Percentiles rank a stretch among this genome's conserved stretches.
These are phyloP conservation scores for Lomentospora prolificans DNA, from an alignment of 2,329 filamentous ascomycete genomes.

Conservation along the genomic window DNA sequence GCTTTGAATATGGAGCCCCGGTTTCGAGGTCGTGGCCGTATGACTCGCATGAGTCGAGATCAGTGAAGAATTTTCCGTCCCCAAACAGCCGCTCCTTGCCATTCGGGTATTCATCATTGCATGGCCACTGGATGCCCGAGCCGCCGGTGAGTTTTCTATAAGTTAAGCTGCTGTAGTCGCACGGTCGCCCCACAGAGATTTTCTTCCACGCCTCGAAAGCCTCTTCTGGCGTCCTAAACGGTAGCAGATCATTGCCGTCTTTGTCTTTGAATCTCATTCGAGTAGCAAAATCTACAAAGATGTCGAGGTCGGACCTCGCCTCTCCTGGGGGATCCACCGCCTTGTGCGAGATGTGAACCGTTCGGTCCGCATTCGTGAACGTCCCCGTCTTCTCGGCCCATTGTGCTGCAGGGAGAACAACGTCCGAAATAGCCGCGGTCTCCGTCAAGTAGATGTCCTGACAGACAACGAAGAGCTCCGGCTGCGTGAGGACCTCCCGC, in stretches of 20 bases:
- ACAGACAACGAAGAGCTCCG: conserved; percentile 22
- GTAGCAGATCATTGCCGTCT: conserved; percentile 20
- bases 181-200: conserved; percentile 22
- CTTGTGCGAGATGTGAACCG: conserved; percentile 25
- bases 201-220: conserved; percentile 26
- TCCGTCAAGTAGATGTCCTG: conserved; percentile 28
- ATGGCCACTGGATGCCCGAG: conserved; percentile 27
- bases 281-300: conserved; percentile 23
- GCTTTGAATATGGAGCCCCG: conserved; percentile 20
- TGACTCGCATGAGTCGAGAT: conserved; percentile 24
- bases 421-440: conserved; percentile 24
- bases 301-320: conserved; percentile 23
- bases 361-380: conserved; percentile 28
- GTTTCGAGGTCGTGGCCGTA: conserved; percentile 28
- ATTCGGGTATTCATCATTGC: conserved; percentile 20
- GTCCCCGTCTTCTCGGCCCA: conserved; percentile 28
- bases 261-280: conserved; percentile 25
- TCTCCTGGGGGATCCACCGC: conserved; percentile 27
- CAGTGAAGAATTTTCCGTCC: conserved; percentile 24
- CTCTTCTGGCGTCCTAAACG: conserved; percentile 20
- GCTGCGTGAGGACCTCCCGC: conserved; percentile 20
- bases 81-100: conserved; percentile 24
- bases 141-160: conserved; percentile 25
- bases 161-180: conserved; percentile 22
- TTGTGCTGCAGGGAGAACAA: conserved; percentile 25